Percentiles rank a stretch among this genome's conserved stretches.
Evolutionary conservation across 345 rosid genomes (phyloP).

Genomic region (Hibiscus tridactylites): DNA sequence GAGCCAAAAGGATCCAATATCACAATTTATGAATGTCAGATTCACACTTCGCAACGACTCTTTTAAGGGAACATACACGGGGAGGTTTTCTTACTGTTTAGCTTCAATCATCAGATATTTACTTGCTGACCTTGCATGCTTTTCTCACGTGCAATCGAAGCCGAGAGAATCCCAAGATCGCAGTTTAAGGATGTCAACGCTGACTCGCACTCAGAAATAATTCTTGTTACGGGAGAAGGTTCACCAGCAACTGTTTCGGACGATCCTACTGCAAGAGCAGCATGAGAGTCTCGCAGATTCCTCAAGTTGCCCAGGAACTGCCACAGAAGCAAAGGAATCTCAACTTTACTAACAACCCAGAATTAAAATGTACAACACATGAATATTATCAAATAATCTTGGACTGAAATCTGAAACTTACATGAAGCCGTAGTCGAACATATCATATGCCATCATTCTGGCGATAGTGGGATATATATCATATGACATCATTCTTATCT

Average conservation of each 20-base stretch:
- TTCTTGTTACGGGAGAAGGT: slow-evolving; percentile 79
- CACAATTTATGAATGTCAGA: slow-evolving; percentile 7
- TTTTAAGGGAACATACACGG: not conserved
- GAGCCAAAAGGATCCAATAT: slow-evolving; percentile 2
- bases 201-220: slow-evolving; percentile 87
- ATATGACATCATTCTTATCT: not conserved
- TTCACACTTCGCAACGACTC: not conserved
- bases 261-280: slow-evolving; percentile 85
- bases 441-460: not conserved
- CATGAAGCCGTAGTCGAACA: no score
- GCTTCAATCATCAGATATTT: not conserved
- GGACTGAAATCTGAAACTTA: not conserved
- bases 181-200: slow-evolving; percentile 73
- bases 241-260: slow-evolving; percentile 79
- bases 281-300: slow-evolving; percentile 88
- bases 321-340: slow-evolving; percentile 11
- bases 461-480: not conserved
- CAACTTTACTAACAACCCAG: not conserved
- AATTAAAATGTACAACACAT: not conserved
- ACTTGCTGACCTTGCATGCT: slow-evolving; percentile 34
- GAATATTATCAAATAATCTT: not conserved
- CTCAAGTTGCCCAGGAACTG: slow-evolving; percentile 94
- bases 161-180: slow-evolving; percentile 81
- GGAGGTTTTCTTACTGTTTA: not conserved
- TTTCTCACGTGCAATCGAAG: slow-evolving; percentile 74